Base-by-base conservation (phyloP, 2,329 filamentous ascomycete species). In the Dendryphion nanum region DNA sequence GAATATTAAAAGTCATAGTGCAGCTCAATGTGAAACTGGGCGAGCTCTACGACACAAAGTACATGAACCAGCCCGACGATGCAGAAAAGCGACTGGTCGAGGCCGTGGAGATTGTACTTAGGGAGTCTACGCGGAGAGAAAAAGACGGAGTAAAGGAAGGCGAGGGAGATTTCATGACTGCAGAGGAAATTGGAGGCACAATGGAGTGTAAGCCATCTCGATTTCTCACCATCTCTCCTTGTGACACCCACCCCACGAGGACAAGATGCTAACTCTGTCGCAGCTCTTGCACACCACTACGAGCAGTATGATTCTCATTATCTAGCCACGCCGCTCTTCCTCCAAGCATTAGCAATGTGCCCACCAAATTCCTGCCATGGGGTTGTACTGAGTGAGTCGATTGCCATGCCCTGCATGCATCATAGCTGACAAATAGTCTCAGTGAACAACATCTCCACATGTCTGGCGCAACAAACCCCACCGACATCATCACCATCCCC, bases 1-100 rank as follows among this genome's bases (percentile, higher is more conserved):
- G 82, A 34, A 70, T 94, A 4, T 69, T 95, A 38, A 81, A 79
- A 45, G 90, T 86, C 61, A 77, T 82, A 3, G 79, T 95, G 24
- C 82, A 81, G 15, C 82, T 91, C 24, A 82, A 82, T 50, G 81
- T 93, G 38, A 95, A 95, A 69, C 75, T 97, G 5, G 90, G 86
- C 20, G 84, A 90, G 53, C 70, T 96, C 6, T 95, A 95, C 64
- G 76, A 83, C 4, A 81, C 84, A 42, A 80, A 86, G 37, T 83
- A 89, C 57, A 78, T 95, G 10, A 76, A 86, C 35, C 77, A 94
- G 37, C 72, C 78, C 2, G 82, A 89, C 23, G 77, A 79, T 40
- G 88, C 89, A 0, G 87, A 94, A 55, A 82, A 85, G 55, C 72
- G 78, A 14, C 75, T 96, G 26, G 74, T 87, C 2, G 89, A 87